These are phyloP conservation scores for Trichoderma asperellum DNA, from an alignment of 2,329 filamentous ascomycete genomes.

Conservation along the genomic window DNA sequence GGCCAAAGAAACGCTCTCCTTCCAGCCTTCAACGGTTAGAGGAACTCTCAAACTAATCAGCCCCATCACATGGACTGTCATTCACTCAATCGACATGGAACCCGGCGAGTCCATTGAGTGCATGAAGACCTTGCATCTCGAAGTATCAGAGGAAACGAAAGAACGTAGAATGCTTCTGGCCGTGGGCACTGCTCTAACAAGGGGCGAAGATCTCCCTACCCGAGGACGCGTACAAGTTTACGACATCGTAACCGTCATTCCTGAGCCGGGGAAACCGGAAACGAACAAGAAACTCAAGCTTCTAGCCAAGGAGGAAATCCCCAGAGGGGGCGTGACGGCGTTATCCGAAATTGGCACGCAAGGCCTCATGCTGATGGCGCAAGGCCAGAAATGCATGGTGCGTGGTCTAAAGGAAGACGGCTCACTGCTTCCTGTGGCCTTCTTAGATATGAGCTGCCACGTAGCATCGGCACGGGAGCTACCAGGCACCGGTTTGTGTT, in stretches of 20 bases:
- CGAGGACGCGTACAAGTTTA: slow-evolving; percentile 87
- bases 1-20: slow-evolving; percentile 68
- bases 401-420: slow-evolving; percentile 94
- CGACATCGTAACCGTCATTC: slow-evolving; percentile 88
- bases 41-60: slow-evolving; percentile 79
- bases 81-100: slow-evolving; percentile 76
- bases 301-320: slow-evolving; percentile 85
- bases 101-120: slow-evolving; percentile 77
- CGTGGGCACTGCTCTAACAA: slow-evolving; percentile 82
- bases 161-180: slow-evolving; percentile 81
- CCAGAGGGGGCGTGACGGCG: slow-evolving; percentile 87
- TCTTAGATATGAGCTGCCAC: slow-evolving; percentile 97
- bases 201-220: slow-evolving; percentile 87
- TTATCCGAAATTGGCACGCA: slow-evolving; percentile 83
- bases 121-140: slow-evolving; percentile 81
- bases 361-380: slow-evolving; percentile 85
- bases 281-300: slow-evolving; percentile 85
- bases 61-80: slow-evolving; percentile 74
- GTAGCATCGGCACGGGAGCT: slow-evolving; percentile 85
- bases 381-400: slow-evolving; percentile 97
- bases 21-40: slow-evolving; percentile 70
- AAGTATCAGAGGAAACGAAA: slow-evolving; percentile 88
- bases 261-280: slow-evolving; percentile 82
- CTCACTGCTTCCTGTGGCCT: slow-evolving; percentile 88
- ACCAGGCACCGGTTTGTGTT: slow-evolving; percentile 78